Evolutionary conservation across 495 filamentous ascomycete species (phyloP), one percentile per base, ranked within the genome.

Genomic region (Aspergillus heteromorphus): DNA sequence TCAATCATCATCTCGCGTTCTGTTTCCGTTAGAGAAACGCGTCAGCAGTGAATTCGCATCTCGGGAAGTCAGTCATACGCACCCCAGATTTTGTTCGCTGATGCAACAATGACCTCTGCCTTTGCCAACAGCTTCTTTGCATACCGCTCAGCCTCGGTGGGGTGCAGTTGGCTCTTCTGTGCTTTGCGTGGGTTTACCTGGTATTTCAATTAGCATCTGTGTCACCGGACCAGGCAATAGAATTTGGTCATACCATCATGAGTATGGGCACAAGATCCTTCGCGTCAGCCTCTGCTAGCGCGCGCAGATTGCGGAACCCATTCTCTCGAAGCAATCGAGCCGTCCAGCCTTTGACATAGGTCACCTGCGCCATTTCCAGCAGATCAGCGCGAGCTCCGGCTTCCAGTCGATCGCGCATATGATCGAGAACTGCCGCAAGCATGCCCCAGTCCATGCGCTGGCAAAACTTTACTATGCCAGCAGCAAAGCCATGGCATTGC

Each of bases 261-360:
- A 93, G 66, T 16, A 89, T 66, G n/a, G 85, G 82, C 2, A 88
- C 71, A 43, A 92, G 64, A 53, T 87, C 87, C 48, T 81, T 80
- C 0, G 83, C 77, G 41, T 86, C 77, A 0, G 86, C 84, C 51
- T 83, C 85, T 1, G 88, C 87, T 29, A 92, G 72, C 0, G 80
- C 76, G 34, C 81, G 80, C 45, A 92, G 68, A 18, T 79, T 86
- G 56, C 79, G 83, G 60, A 87, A 83, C 0, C 88, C 89, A 68
- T 87, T 90, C 34, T 92, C 89, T 70, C 87, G 83, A 51, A 93
- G 85, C 4, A 89, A 68, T 5, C 87, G 72, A 48, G 89, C 89
- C 0, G 87, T 91, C 53, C 83, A 82, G 55, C 86, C 88, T 65
- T 93, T 92, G 40, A 92, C 80, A 56, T 81, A 90, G 0, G 86